A percentile compares a stretch with the other conserved stretches of the same genome.
Evolutionary conservation across 1,284 basidiomycete genomes (phyloP).

Genomic region (Naganishia sp.): DNA sequence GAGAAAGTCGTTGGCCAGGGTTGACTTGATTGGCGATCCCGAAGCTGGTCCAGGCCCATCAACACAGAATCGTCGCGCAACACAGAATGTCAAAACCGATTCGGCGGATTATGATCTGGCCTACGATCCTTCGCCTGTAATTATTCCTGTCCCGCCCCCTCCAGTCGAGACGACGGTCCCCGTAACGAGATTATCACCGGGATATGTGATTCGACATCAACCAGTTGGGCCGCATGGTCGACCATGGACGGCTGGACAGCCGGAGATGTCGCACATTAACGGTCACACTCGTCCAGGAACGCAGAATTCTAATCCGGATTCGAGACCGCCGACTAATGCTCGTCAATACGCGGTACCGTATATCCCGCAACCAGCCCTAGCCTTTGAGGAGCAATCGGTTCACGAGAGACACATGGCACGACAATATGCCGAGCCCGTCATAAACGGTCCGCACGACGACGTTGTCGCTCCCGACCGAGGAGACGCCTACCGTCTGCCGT

Average conservation of each 20-base stretch:
- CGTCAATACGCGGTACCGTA: neutral
- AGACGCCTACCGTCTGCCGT: too few relatives aligned
- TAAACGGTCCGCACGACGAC: neutral
- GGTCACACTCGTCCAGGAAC: slow-evolving; percentile 3
- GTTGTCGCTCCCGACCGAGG: neutral
- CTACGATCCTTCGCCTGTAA: neutral
- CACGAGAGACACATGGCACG: slow-evolving; percentile 6
- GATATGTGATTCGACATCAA: slow-evolving; percentile 8
- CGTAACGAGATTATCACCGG: slow-evolving; percentile 10
- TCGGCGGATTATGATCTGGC: neutral
- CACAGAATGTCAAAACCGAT: too few relatives aligned
- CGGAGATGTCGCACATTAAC: slow-evolving; percentile 6
- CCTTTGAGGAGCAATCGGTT: neutral
- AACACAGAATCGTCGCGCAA: slow-evolving; percentile 11
- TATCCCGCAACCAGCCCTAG: slow-evolving; percentile 6
- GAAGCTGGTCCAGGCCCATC: slow-evolving; percentile 23
- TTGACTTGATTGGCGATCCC: neutral
- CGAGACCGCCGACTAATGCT: slow-evolving; percentile 6
- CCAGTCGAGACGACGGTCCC: neutral
- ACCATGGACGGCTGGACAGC: slow-evolving; percentile 16
- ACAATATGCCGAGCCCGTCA: neutral
- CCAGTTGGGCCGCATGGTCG: slow-evolving; percentile 24
- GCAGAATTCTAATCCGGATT: slow-evolving; percentile 16
- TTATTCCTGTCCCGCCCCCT: too few relatives aligned
- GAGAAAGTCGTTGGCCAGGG: slow-evolving; percentile 23